Evolutionary conservation across 129 eudicot species (phyloP).

Genomic region (Glebionis coronaria): DNA sequence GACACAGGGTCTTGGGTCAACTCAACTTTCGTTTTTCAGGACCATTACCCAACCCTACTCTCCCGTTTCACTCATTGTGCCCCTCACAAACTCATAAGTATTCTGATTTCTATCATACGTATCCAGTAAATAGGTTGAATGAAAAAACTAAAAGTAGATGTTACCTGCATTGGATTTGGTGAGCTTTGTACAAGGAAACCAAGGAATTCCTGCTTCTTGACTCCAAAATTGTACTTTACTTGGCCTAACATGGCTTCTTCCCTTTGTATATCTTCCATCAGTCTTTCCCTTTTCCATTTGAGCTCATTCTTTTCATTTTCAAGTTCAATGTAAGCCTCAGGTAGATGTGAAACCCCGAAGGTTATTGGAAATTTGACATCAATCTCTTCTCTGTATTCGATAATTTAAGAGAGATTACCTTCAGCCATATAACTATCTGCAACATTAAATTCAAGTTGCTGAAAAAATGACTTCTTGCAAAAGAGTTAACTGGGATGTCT

Average conservation of each 20-base stretch:
- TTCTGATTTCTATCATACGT: neutral
- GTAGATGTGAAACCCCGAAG: slow-evolving; percentile 38
- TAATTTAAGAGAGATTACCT: neutral
- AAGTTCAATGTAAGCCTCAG: slow-evolving; percentile 51
- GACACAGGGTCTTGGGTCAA: neutral
- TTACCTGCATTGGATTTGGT: slow-evolving; percentile 43
- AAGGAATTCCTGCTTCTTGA: slow-evolving; percentile 72
- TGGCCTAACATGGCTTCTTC: slow-evolving; percentile 58
- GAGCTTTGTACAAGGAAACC: slow-evolving; percentile 59
- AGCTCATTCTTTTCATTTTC: slow-evolving; percentile 53
- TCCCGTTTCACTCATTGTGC: neutral
- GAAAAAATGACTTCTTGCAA: neutral
- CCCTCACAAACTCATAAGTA: neutral
- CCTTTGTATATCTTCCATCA: slow-evolving; percentile 62
- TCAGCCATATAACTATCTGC: slow-evolving; percentile 1
- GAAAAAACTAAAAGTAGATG: neutral
- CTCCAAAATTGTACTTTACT: slow-evolving; percentile 44
- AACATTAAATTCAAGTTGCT: neutral
- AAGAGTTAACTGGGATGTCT: no score
- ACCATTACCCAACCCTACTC: neutral
- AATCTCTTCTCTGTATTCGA: slow-evolving; percentile 50
- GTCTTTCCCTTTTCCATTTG: slow-evolving; percentile 61
- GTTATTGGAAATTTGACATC: slow-evolving; percentile 60
- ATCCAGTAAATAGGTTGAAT: neutral
- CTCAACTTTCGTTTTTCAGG: neutral